Evolutionary conservation across 192 early-diverging fungal genomes (phyloP), one percentile per base, ranked within the genome.

Genomic region (Podila clonocystis): DNA sequence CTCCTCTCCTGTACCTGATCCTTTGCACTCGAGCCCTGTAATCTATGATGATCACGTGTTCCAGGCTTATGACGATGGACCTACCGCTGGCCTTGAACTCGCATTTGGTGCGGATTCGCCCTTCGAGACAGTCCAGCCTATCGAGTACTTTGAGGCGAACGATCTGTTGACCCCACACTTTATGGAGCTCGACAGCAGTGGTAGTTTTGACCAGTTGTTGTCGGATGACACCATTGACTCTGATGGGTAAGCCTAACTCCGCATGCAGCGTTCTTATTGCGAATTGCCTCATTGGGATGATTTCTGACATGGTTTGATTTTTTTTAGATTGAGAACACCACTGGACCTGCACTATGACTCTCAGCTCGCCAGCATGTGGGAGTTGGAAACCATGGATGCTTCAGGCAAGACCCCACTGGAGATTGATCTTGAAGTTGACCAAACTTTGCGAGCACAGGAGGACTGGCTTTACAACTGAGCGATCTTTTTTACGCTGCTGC

Each of bases 181-280:
- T 36, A n/a, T 45, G 41, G 41, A 45, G 12, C 41, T 45, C 13
- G 41, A 45, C 41, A 45, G 41, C 41, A 45, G 41, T 45, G 41
- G 41, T 24, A 55, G 33, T 13, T 58, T 68, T 9, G 69, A 70
- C 13, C 67, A 58, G 30, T 31, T 67, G 6, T 45, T 79, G 52
- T 79, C 76, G 5, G 76, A 79, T 8, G 65, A 45, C 6, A 79
- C 60, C 15, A 31, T 79, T 13, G 76, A 79, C 19, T 79, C 76
- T 17, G 76, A 79, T 13, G 70, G 74, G 74, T 76, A 70, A 61
- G 48, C 3, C 5, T 20, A 8, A 0, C 22, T 17, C 24, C 41
- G 11, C 0, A 41, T 17, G 6, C 15, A 22, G 30, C 4, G 0
- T n/a, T 20, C 49, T 50, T 65, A 13, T 29, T 50, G 6, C 28